A percentile compares a stretch with the other conserved stretches of the same genome.
Evolutionary conservation across 495 filamentous ascomycete genomes (phyloP).

Genomic region (Tuber melanosporum): DNA sequence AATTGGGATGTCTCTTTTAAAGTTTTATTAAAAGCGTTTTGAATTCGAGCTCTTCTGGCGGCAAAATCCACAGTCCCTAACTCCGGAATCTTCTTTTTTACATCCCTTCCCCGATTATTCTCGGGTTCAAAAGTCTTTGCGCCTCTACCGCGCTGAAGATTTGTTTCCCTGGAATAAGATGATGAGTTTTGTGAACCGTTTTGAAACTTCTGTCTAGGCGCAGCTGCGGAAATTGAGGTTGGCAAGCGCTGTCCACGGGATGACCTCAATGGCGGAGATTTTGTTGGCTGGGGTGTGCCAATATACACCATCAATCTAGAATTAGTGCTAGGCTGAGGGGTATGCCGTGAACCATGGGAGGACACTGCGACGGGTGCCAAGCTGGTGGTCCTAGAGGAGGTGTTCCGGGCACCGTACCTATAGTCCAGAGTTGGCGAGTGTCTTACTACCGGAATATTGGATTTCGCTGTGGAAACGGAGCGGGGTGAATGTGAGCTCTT

Average conservation of each 20-base stretch:
- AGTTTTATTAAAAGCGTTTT: slow-evolving; percentile 58
- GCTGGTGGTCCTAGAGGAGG: slow-evolving; percentile 28
- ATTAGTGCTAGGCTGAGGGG: slow-evolving; percentile 44
- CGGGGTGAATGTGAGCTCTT: slow-evolving; percentile 12
- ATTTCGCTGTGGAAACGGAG: slow-evolving; percentile 10
- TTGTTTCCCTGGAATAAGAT: slow-evolving; percentile 28
- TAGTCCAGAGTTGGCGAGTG: background rate
- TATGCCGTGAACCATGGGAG: slow-evolving; percentile 38
- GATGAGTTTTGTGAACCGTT: slow-evolving; percentile 19
- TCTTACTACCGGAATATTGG: slow-evolving; percentile 27
- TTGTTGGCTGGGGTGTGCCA: slow-evolving; percentile 54
- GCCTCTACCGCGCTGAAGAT: slow-evolving; percentile 29
- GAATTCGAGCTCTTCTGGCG: slow-evolving; percentile 57
- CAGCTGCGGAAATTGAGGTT: slow-evolving; percentile 10
- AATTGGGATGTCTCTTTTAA: slow-evolving; percentile 54
- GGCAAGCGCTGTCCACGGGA: slow-evolving; percentile 31
- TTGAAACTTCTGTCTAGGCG: slow-evolving; percentile 37
- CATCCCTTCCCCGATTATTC: slow-evolving; percentile 42
- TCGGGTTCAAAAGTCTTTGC: slow-evolving; percentile 22
- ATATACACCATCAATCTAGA: slow-evolving; percentile 61
- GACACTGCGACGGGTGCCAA: slow-evolving; percentile 34
- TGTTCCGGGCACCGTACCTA: slow-evolving; percentile 13
- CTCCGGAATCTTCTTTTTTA: slow-evolving; percentile 41
- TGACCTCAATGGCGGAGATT: slow-evolving; percentile 46
- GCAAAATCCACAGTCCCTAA: slow-evolving; percentile 60